Evolutionary conservation across 306 rosid species (phyloP), one percentile per base, ranked within the genome.

Genomic region (Clitoria ternatea): DNA sequence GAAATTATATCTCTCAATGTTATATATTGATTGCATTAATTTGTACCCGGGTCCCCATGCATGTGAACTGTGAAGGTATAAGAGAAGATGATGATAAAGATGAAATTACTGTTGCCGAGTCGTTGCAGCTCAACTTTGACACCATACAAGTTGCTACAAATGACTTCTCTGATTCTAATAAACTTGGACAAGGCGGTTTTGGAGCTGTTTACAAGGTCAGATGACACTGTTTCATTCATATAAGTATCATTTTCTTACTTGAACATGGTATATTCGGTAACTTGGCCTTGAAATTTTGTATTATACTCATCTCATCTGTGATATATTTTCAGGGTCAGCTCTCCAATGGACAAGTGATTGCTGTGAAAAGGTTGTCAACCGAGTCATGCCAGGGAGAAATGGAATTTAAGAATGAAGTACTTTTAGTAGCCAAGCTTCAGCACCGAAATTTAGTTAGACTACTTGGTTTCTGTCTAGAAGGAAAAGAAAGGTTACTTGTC

Each of bases 101-200:
- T 43, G 53, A 47, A 47, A 47, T 47, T 47, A 47, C 12, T 15
- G 7, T 55, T 55, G 37, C 39, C 0, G 61, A 55, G 12, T 55
- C 61, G 3, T 55, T 55, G 17, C 61, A 55, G 27, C 27, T 27
- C 61, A 55, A n/a, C 22, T 55, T 27, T 2, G 22, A 55, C 12
- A n/a, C 22, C 6, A 55, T 55, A 10, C 32, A 33, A 23, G 33
- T 4, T 10, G 59, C 59, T 10, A 52, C 59, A 22, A 17, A 2
- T 5, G 22, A 27, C 5, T 55, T 55, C 22, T 55, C 61, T 3
- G 61, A 55, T 26, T 55, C 22, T 27, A 55, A 55, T 26, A 54
- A 54, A 13, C 37, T 55, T n/a, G 61, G 61, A 55, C 22, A 55
- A 55, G 61, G 61, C 3, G 61, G 61, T 5, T 55, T 55, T 55